Evolutionary conservation across 2,329 filamentous ascomycete species (phyloP), one percentile per base, ranked within the genome.

Genomic region (Claviceps paspali): DNA sequence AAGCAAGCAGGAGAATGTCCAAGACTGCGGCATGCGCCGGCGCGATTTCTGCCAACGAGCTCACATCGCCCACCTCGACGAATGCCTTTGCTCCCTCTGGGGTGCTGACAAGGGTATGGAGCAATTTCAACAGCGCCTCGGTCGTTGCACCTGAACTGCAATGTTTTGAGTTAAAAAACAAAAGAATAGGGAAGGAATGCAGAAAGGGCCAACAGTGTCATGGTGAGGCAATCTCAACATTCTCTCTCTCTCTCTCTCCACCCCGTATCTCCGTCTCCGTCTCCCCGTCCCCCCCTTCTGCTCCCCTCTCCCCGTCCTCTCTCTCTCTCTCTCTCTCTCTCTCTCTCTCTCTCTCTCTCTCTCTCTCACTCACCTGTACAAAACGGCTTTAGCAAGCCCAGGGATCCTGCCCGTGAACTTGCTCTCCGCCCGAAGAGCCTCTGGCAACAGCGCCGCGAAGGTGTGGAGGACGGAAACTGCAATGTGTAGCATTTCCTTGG

Each of bases 381-480:
- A 47, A 19, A 77, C 53, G 23, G 70, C 65, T 23, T 60, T 58
- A 4, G 74, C 60, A 2, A 82, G 55, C 21, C 63, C 56, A 2
- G 65, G 67, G 48, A 74, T 69, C 36, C 76, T 62, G 19, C 53
- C 61, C 4, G 68, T 56, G 22, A 80, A 61, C 45, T 62, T 68
- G 11, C 55, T 44, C 14, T 68, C 56, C 14, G 57, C 54, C 29
- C 56, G 59, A 5, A 59, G 59, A 3, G 61, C 55, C 4, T 64
- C 61, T 0, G 76, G 68, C 4, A 82, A 56, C 9, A 82, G 54
- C 6, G 65, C 56, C 1, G 67, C 56, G 49, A 82, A 82, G 0
- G 69, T 73, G 49, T 79, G 70, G 5, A 81, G 51, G 10, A 82
- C 68, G 22, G 70, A 68, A 3, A 79, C 70, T 3, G 70, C 73